Base-by-base conservation (phyloP, 1,139 yeast species). In the Suhomyces terraborum region DNA sequence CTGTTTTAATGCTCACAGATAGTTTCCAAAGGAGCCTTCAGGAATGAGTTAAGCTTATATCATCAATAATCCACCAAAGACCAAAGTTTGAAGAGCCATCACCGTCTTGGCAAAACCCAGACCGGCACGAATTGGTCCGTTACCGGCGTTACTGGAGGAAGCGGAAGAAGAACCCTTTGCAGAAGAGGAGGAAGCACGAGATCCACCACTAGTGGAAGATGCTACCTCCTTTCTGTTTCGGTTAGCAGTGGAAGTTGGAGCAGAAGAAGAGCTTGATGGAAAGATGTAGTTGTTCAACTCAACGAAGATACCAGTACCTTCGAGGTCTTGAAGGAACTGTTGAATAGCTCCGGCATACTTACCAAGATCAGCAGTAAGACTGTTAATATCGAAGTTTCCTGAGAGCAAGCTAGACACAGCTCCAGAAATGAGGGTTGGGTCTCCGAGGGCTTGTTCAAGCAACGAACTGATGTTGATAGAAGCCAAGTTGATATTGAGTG, bases 251-350 rank as follows among this genome's bases (percentile, higher is more conserved):
- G 47, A 23, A 4, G 53, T 28, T 7, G 53, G 25, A 4, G 51
- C 32, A 6, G 49, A 28, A 16, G 48, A 28, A 20, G 47, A 40
- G 7, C 56, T 40, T 8, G 65, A 53, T 5, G 69, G 64, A 59
- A 70, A 73, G 5, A 73, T 51, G 35, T 59, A 62, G 35, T 58
- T 43, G 50, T 73, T 73, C 57, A 73, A 67, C 40, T 67, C 63
- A 13, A 52, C 62, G 48, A 73, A 73, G 16, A 70, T 55, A 4
- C 78, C 78, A 37, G 59, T 63, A 25, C 55, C 47, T 50, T 73
- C 74, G 32, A 72, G 62, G 35, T 65, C 73, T 4, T 40, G 41
- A 29, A 69, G 43, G 17, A 71, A 65, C 8, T 51, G 58, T 39
- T 50, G 54, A 19, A 70, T 41, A 3, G 74, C 75, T 6, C 55